A percentile compares a stretch with the other conserved stretches of the same genome.
These are phyloP conservation scores for Cyanodermella asteris DNA, from an alignment of 2,329 filamentous ascomycete genomes.

Conservation along the genomic window DNA sequence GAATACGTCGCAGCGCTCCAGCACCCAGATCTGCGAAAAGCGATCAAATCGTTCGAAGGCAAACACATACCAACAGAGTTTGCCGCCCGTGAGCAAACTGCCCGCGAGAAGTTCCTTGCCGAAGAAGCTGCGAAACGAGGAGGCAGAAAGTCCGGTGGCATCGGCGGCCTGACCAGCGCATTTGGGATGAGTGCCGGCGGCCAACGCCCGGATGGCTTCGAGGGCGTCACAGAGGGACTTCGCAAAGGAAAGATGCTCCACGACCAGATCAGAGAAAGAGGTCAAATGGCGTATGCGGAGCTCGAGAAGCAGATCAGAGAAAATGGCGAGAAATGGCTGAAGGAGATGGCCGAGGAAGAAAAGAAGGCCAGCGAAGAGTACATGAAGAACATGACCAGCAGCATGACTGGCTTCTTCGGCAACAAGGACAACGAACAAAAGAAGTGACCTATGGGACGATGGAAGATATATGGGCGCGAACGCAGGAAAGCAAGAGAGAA, in stretches of 20 bases:
- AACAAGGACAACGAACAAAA: too few relatives aligned
- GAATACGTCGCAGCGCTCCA: slow-evolving; percentile 95
- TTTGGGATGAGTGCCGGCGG: slow-evolving; percentile 56
- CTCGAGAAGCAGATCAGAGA: slow-evolving; percentile 80
- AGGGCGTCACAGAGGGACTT: slow-evolving; percentile 53
- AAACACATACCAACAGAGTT: slow-evolving; percentile 81
- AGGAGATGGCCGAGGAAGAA: slow-evolving; percentile 72
- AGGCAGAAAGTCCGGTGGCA: slow-evolving; percentile 32
- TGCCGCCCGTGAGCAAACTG: slow-evolving; percentile 62
- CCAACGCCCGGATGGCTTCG: slow-evolving; percentile 41
- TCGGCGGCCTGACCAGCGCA: slow-evolving; percentile 47
- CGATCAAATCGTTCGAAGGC: slow-evolving; percentile 73
- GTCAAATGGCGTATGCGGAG: slow-evolving; percentile 70
- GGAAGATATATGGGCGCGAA: too few relatives aligned
- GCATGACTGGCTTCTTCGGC: slow-evolving; percentile 38
- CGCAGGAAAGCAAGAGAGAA: too few relatives aligned
- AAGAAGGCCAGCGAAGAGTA: slow-evolving; percentile 79
- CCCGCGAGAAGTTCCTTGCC: slow-evolving; percentile 60
- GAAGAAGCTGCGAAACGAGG: slow-evolving; percentile 43
- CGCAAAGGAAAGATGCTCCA: slow-evolving; percentile 92
- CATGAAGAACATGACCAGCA: slow-evolving; percentile 78
- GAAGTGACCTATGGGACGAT: too few relatives aligned
- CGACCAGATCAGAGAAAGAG: slow-evolving; percentile 80
- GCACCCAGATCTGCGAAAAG: slow-evolving; percentile 64
- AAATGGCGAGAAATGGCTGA: slow-evolving; percentile 87